phyloP scores from a whole-genome alignment of 2,329 filamentous ascomycete species.

The Corinectria fuckeliana region DNA sequence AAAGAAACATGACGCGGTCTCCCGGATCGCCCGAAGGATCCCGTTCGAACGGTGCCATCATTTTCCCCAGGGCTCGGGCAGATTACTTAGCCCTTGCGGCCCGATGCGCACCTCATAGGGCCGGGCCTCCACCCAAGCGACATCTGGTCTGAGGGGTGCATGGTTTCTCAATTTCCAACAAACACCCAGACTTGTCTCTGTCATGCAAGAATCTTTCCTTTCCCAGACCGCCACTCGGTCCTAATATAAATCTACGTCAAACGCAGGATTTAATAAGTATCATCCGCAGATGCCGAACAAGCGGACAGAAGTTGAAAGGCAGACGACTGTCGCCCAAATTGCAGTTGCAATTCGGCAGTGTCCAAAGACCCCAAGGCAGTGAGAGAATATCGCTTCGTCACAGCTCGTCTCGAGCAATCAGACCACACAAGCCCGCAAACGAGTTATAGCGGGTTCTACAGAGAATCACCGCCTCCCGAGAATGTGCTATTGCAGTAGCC shows the following conservation, averaged over 20 bases:
- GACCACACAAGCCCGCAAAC: neutral
- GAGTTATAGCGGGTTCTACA: neutral
- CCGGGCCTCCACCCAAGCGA: slow-evolving; percentile 28
- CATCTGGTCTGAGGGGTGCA: slow-evolving; percentile 14
- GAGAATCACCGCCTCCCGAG: neutral
- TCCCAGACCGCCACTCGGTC: neutral
- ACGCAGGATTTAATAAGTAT: neutral
- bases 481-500: slow-evolving; percentile 6
- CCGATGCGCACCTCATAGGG: slow-evolving; percentile 36
- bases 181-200: neutral
- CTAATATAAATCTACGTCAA: neutral
- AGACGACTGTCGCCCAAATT: neutral
- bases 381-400: neutral
- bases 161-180: slow-evolving; percentile 1
- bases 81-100: slow-evolving; percentile 40
- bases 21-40: slow-evolving; percentile 29
- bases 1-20: slow-evolving; percentile 37
- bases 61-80: slow-evolving; percentile 32
- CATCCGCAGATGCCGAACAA: neutral
- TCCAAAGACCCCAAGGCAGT: neutral
- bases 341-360: neutral
- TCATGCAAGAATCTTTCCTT: neutral
- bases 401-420: neutral
- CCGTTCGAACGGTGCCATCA: slow-evolving; percentile 27
- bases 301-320: neutral